Evolutionary conservation across 169 alveolate species (phyloP).

Genomic region (Plasmodium yoelii): DNA sequence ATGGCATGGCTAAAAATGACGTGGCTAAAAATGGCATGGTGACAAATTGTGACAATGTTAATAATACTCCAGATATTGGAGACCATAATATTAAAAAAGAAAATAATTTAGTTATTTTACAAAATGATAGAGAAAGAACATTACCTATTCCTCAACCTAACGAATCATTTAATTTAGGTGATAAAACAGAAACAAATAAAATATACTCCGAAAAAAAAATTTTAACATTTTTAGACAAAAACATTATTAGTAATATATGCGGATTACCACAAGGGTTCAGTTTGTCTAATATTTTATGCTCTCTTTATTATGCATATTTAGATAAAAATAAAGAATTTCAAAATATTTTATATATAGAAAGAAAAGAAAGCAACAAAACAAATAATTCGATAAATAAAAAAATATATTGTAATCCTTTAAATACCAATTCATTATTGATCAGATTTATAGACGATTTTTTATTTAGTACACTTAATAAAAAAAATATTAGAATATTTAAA

Average conservation of each 20-base stretch:
- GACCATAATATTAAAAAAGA: neutral
- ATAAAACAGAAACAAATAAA: constrained; percentile 9
- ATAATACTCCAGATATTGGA: neutral
- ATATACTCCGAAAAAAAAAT: constrained; percentile 21
- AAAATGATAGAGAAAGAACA: neutral
- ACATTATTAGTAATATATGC: constrained; percentile 53
- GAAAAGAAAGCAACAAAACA: neutral
- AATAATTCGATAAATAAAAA: neutral
- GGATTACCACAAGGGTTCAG: constrained; percentile 75
- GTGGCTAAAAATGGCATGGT: neutral
- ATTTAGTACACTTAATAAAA: constrained; percentile 60
- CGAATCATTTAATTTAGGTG: neutral
- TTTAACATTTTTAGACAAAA: constrained; percentile 57
- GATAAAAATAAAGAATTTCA: constrained; percentile 76
- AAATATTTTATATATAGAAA: constrained; percentile 40
- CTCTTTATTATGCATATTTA: constrained; percentile 68
- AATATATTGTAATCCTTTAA: neutral
- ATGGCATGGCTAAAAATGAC: neutral
- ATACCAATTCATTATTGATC: constrained; percentile 33
- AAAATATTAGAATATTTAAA: constrained; percentile 48
- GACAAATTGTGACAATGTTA: neutral
- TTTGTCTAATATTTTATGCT: constrained; percentile 64
- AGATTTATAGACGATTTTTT: constrained; percentile 72
- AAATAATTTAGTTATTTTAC: neutral
- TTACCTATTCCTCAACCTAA: neutral